Evolutionary conservation across 2,329 filamentous ascomycete genomes (phyloP).

Genomic region (Exserohilum rostratum): DNA sequence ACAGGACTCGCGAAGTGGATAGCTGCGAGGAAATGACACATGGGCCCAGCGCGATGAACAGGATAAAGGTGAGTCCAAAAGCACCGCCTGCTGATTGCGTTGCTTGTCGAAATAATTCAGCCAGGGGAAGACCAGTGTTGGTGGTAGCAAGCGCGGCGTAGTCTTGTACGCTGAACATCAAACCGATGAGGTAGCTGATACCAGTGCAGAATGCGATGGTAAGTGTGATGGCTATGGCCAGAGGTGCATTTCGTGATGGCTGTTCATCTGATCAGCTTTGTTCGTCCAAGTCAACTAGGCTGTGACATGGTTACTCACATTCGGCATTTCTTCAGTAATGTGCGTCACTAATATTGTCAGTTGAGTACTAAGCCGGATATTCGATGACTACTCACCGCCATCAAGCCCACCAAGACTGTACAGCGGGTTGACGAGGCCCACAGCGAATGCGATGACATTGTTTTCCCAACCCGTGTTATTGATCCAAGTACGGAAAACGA

Average conservation of each 20-base stretch:
- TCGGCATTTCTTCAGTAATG: conserved; percentile 2
- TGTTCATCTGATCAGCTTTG: not conserved
- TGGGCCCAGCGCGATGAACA: conserved; percentile 53
- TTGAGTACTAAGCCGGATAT: not conserved
- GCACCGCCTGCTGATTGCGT: conserved; percentile 51
- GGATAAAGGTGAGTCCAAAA: conserved; percentile 51
- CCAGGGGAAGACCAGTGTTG: conserved; percentile 52
- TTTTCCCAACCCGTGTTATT: conserved; percentile 20
- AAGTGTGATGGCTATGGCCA: conserved; percentile 53
- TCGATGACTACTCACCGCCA: not conserved
- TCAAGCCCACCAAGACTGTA: conserved; percentile 3
- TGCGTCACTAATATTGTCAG: not conserved
- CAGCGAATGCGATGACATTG: conserved; percentile 10
- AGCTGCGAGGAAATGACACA: conserved; percentile 50
- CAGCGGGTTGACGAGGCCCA: conserved; percentile 13
- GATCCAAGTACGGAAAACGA: conserved; percentile 20
- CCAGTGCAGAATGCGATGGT: conserved; percentile 59
- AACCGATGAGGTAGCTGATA: conserved; percentile 56
- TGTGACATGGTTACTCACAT: not conserved
- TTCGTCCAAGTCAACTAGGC: not conserved
- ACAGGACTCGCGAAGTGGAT: conserved; percentile 45
- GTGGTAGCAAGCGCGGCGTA: conserved; percentile 45
- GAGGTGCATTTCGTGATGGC: conserved; percentile 47
- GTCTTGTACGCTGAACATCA: conserved; percentile 52
- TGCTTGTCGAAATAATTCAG: conserved; percentile 56